phyloP scores from a whole-genome alignment of 306 rosid species.

The Dalbergia oliveri region DNA sequence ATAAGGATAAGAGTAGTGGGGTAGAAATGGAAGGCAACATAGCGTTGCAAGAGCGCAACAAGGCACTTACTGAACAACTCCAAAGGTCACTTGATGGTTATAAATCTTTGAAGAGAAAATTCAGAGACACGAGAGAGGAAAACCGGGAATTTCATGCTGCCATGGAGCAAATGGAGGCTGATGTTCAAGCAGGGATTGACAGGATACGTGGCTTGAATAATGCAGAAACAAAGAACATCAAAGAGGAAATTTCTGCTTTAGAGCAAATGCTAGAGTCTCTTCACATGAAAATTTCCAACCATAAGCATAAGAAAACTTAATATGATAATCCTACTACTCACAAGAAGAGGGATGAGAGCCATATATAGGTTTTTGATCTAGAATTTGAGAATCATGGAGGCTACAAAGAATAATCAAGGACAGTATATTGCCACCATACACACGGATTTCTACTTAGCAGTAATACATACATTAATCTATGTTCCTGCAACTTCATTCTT shows the following conservation, averaged over 20 bases:
- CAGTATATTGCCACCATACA: neutral
- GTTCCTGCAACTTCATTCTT: neutral
- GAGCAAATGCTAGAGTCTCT: constrained; percentile 60
- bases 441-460: neutral
- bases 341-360: neutral
- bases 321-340: neutral
- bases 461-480: neutral
- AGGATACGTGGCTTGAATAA: constrained; percentile 54
- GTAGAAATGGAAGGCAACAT: constrained; percentile 58
- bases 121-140: constrained; percentile 63
- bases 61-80: constrained; percentile 71
- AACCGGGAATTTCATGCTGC: constrained; percentile 49
- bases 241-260: constrained; percentile 61
- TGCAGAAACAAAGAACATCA: constrained; percentile 45
- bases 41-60: constrained; percentile 72
- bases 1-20: constrained; percentile 53
- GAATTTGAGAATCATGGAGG: neutral
- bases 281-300: constrained; percentile 57
- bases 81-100: constrained; percentile 73
- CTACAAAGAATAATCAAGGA: neutral
- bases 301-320: constrained; percentile 44
- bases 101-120: constrained; percentile 66
- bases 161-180: constrained; percentile 70
- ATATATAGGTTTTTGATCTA: neutral
- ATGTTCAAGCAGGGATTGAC: constrained; percentile 64